Evolutionary conservation across 2,329 filamentous ascomycete genomes (phyloP).

Genomic region (Nemania abortiva): DNA sequence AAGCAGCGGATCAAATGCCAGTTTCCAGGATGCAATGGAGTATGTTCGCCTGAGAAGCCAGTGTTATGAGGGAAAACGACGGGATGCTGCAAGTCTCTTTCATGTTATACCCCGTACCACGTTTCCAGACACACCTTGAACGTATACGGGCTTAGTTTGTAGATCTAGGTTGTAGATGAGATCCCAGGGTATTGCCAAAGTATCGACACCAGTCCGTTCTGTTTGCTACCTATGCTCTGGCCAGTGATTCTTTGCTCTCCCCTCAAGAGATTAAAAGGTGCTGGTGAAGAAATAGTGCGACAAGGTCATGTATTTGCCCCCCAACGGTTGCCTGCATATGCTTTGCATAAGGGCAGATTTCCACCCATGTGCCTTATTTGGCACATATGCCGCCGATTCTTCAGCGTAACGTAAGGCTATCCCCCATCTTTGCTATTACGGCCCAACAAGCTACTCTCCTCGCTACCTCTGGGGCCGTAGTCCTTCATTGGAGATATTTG

Average conservation of each 20-base stretch:
- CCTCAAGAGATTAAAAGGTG: slow-evolving; percentile 25
- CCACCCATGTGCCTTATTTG: slow-evolving; percentile 29
- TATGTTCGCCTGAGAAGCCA: slow-evolving; percentile 37
- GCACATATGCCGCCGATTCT: slow-evolving; percentile 20
- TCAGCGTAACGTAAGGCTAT: slow-evolving; percentile 29
- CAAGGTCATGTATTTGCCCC: slow-evolving; percentile 29
- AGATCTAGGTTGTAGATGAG: slow-evolving; percentile 12
- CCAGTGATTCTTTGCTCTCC: background rate
- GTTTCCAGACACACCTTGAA: slow-evolving; percentile 44
- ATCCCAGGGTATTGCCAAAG: slow-evolving; percentile 21
- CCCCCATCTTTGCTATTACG: slow-evolving; percentile 27
- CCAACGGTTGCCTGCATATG: slow-evolving; percentile 39
- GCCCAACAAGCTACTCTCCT: slow-evolving; percentile 31
- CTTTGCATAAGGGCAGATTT: slow-evolving; percentile 37
- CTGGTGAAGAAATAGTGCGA: slow-evolving; percentile 38
- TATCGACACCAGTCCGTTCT: slow-evolving; percentile 23
- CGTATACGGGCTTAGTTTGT: slow-evolving; percentile 30
- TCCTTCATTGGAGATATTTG: slow-evolving; percentile 8
- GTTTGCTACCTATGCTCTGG: slow-evolving; percentile 26
- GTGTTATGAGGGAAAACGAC: slow-evolving; percentile 40
- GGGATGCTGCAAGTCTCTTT: slow-evolving; percentile 51
- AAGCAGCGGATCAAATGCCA: slow-evolving; percentile 49
- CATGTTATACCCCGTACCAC: slow-evolving; percentile 53
- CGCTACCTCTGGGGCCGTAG: slow-evolving; percentile 24
- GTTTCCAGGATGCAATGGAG: slow-evolving; percentile 47